Conservation (phyloP, 139 green algal genomes). For the Micractinium sp. region DNA sequence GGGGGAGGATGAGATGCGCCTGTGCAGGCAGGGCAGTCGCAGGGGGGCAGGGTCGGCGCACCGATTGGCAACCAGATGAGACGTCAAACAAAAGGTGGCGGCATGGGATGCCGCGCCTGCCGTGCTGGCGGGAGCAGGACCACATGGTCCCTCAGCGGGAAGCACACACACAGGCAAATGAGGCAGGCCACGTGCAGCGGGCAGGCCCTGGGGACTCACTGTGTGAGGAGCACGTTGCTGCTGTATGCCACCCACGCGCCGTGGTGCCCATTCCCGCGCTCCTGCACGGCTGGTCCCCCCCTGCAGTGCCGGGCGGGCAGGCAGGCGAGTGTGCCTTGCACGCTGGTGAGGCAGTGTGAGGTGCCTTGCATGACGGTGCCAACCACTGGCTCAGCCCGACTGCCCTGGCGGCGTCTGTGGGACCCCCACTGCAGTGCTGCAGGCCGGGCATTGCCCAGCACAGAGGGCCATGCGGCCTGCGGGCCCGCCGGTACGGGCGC, state of each 20-base stretch:
- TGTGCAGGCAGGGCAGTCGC: too few relatives aligned
- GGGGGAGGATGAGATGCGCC: too few relatives aligned
- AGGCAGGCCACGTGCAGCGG: too few relatives aligned
- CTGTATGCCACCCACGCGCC: conserved; percentile 1
- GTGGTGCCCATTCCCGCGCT: background rate
- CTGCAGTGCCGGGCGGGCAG: background rate
- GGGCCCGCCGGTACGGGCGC: too few relatives aligned
- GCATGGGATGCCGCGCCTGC: background rate
- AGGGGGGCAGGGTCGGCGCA: too few relatives aligned
- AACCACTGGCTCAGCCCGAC: background rate
- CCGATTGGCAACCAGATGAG: background rate
- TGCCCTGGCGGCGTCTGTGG: too few relatives aligned
- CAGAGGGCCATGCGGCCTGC: background rate
- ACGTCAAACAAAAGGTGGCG: background rate
- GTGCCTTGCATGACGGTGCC: background rate
- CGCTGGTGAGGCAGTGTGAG: too few relatives aligned
- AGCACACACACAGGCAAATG: background rate
- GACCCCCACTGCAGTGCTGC: too few relatives aligned
- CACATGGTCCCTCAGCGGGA: too few relatives aligned
- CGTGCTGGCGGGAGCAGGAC: too few relatives aligned
- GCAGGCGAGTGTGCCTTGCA: background rate
- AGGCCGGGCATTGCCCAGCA: background rate
- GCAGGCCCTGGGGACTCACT: background rate
- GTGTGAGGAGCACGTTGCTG: background rate
- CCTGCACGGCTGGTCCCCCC: background rate